Percentiles rank a stretch among this genome's conserved stretches.
Conservation (phyloP, 331 rosid species). For the Acacia pycnantha region DNA sequence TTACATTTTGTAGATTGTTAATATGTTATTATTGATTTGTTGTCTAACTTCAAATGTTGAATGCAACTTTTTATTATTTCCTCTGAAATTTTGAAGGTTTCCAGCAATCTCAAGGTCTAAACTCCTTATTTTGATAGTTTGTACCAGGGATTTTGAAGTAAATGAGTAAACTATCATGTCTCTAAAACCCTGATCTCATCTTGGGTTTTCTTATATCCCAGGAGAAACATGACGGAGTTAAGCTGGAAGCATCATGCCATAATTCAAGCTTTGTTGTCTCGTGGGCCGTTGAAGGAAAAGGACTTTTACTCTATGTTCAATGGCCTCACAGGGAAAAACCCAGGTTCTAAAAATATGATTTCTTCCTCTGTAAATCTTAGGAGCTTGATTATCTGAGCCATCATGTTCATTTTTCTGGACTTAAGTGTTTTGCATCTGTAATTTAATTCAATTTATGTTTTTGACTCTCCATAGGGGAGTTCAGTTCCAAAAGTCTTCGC, state of each 20-base stretch:
- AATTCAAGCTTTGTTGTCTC: slow-evolving; percentile 80
- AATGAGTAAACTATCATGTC: neutral
- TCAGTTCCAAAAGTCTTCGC: neutral
- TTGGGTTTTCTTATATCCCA: slow-evolving; percentile 4
- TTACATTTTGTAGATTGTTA: neutral
- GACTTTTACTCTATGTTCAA: slow-evolving; percentile 59
- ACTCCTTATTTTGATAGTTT: neutral
- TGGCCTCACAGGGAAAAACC: slow-evolving; percentile 63
- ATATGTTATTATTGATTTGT: neutral
- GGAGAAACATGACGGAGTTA: slow-evolving; percentile 55
- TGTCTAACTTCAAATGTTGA: neutral
- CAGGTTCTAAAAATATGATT: slow-evolving; percentile 50
- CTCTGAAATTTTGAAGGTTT: neutral
- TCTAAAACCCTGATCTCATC: neutral
- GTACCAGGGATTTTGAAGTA: neutral
- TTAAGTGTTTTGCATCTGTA: neutral
- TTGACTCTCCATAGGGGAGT: neutral
- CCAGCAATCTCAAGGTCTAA: neutral
- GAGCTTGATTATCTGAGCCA: neutral
- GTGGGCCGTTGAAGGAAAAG: slow-evolving; percentile 75
- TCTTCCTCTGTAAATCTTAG: neutral
- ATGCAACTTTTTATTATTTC: neutral
- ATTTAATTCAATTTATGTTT: neutral
- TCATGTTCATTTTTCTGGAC: neutral
- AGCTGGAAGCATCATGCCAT: slow-evolving; percentile 64